A percentile compares a stretch with the other conserved stretches of the same genome.
These are phyloP conservation scores for Aspergillus cavernicola DNA, from an alignment of 495 filamentous ascomycete species.

Conservation along the genomic window DNA sequence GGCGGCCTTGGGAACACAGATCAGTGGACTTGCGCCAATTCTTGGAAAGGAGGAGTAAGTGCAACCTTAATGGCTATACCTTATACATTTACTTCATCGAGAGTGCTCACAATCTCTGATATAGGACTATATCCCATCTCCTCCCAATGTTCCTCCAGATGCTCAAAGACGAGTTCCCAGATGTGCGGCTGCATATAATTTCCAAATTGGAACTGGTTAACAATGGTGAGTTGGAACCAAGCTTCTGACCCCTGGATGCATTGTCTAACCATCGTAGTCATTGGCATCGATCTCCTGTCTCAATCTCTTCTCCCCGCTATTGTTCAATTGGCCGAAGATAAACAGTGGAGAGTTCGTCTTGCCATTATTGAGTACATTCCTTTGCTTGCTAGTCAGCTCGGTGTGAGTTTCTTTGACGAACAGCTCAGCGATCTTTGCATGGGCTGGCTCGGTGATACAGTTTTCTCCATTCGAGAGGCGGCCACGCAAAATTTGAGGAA, in stretches of 20 bases:
- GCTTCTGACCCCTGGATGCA: background rate
- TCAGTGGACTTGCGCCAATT: constrained; percentile 94
- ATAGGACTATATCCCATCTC: constrained; percentile 88
- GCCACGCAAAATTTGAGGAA: constrained; percentile 97
- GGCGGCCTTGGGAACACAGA: constrained; percentile 91
- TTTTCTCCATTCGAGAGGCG: constrained; percentile 96
- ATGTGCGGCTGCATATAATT: constrained; percentile 96
- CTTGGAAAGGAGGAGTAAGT: constrained; percentile 95
- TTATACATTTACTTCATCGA: background rate
- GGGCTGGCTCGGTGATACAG: constrained; percentile 98
- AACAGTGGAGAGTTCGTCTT: constrained; percentile 97
- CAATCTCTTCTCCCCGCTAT: constrained; percentile 98
- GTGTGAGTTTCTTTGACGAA: constrained; percentile 97
- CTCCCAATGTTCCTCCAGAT: constrained; percentile 99
- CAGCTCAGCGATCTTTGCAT: constrained; percentile 94
- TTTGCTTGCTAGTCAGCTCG: constrained; percentile 89
- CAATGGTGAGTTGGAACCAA: constrained; percentile 58
- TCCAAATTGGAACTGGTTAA: constrained; percentile 97
- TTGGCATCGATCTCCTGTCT: constrained; percentile 94
- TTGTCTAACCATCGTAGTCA: constrained; percentile 55
- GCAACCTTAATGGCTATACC: background rate
- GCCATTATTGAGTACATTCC: constrained; percentile 99
- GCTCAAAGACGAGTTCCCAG: constrained; percentile 98
- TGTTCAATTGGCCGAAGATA: constrained; percentile 95
- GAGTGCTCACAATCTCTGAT: constrained; percentile 16